phyloP scores from a whole-genome alignment of 2,329 filamentous ascomycete genomes.

The Remersonia thermophila region DNA sequence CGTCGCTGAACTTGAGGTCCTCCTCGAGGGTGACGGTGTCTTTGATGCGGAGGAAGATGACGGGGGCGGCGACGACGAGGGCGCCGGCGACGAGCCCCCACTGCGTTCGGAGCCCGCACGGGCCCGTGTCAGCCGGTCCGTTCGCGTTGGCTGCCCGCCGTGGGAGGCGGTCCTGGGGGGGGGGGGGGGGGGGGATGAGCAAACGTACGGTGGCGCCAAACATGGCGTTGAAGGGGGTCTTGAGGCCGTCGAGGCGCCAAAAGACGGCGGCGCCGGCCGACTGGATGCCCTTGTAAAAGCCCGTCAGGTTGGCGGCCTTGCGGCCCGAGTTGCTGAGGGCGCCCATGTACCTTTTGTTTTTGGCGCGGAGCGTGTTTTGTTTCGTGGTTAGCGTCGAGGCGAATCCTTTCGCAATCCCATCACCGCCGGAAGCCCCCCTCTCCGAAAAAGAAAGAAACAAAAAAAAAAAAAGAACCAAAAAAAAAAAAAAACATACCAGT shows the following conservation, averaged over 20 bases:
- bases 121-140: background rate
- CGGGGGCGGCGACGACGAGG: slow-evolving; percentile 63
- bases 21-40: slow-evolving; percentile 73
- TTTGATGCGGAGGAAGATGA: slow-evolving; percentile 67
- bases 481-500: slow-evolving; percentile 71
- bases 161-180: no score
- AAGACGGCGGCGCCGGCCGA: slow-evolving; percentile 73
- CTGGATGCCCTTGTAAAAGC: slow-evolving; percentile 47
- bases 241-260: slow-evolving; percentile 54
- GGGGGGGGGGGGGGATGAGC: background rate
- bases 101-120: slow-evolving; percentile 30
- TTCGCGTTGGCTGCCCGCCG: background rate
- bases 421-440: no score
- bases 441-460: no score
- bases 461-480: no score
- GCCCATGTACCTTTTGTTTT: slow-evolving; percentile 71
- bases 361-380: no score
- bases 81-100: slow-evolving; percentile 69
- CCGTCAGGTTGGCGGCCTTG: slow-evolving; percentile 82
- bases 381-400: no score
- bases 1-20: slow-evolving; percentile 74
- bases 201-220: slow-evolving; percentile 45
- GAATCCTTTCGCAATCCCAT: no score
- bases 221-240: slow-evolving; percentile 55
- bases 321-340: slow-evolving; percentile 84